Percentiles rank a stretch among this genome's conserved stretches.
These are phyloP conservation scores for Graphilbum fragrans DNA, from an alignment of 2,329 filamentous ascomycete species.

Conservation along the genomic window DNA sequence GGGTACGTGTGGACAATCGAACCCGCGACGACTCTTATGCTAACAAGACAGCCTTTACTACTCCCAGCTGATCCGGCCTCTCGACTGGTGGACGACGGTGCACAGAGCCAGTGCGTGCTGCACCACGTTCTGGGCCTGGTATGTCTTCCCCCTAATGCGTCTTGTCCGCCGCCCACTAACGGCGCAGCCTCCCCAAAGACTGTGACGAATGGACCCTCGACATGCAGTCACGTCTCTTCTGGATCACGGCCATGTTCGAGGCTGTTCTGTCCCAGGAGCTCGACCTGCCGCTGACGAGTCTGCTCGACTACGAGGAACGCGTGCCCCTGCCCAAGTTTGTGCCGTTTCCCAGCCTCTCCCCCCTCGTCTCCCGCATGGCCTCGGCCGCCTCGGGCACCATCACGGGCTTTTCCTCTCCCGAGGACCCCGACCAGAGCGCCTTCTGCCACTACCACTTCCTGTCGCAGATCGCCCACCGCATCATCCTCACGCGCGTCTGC, in stretches of 20 bases:
- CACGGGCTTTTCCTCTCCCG: background rate
- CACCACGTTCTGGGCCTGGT: constrained; percentile 31
- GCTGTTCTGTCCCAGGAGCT: constrained; percentile 42
- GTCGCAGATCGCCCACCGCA: constrained; percentile 41
- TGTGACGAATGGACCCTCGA: constrained; percentile 40
- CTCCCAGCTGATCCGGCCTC: constrained; percentile 35
- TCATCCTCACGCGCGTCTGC: constrained; percentile 39
- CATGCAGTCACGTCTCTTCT: constrained; percentile 42
- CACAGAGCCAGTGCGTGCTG: constrained; percentile 38
- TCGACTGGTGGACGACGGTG: constrained; percentile 41
- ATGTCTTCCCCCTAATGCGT: constrained; percentile 7
- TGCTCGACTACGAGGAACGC: constrained; percentile 36
- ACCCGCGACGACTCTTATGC: background rate
- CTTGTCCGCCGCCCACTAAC: background rate
- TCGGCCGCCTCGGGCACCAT: background rate
- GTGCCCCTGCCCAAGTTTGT: constrained; percentile 39
- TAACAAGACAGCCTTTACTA: constrained; percentile 17
- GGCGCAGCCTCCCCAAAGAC: constrained; percentile 22
- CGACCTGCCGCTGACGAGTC: constrained; percentile 35
- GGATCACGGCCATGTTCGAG: constrained; percentile 43
- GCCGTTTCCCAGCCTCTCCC: constrained; percentile 8
- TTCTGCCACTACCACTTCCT: constrained; percentile 46
- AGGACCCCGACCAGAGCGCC: constrained; percentile 21
- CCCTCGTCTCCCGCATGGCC: background rate
- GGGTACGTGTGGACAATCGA: constrained; percentile 24